These are phyloP conservation scores for Suillus subalutaceus DNA, from an alignment of 768 basidiomycete species.

Conservation along the genomic window DNA sequence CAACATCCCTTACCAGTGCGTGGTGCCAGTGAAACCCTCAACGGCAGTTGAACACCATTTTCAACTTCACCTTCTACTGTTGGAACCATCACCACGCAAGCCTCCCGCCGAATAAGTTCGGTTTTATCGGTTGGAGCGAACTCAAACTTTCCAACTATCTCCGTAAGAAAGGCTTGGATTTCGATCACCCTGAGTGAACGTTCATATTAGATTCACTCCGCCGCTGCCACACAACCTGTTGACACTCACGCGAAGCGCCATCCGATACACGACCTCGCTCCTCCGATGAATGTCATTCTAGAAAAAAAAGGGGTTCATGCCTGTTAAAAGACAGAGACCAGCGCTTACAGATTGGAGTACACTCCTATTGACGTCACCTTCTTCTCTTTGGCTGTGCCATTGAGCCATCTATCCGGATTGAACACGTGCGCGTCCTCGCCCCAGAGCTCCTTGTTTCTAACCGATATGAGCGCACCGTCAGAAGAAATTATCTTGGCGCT, in stretches of 20 bases:
- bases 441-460: slow-evolving; percentile 33
- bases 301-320: neutral
- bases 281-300: slow-evolving; percentile 34
- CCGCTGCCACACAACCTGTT: neutral
- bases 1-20: slow-evolving; percentile 8
- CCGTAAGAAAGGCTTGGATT: slow-evolving; percentile 61
- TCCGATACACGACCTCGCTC: slow-evolving; percentile 29
- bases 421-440: slow-evolving; percentile 35
- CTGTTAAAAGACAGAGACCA: neutral
- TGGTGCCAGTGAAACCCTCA: slow-evolving; percentile 27
- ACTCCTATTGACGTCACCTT: slow-evolving; percentile 27
- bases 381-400: slow-evolving; percentile 20
- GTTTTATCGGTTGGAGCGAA: slow-evolving; percentile 39
- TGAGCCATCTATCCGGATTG: slow-evolving; percentile 33
- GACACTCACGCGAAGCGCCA: slow-evolving; percentile 35
- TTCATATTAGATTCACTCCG: slow-evolving; percentile 3
- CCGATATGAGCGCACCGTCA: neutral
- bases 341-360: slow-evolving; percentile 31
- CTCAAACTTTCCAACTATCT: slow-evolving; percentile 56
- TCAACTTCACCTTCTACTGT: slow-evolving; percentile 35
- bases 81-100: slow-evolving; percentile 37
- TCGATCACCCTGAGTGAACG: slow-evolving; percentile 43
- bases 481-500: neutral
- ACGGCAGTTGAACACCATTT: slow-evolving; percentile 36
- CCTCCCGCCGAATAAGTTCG: slow-evolving; percentile 31